Evolutionary conservation across 1,284 basidiomycete genomes (phyloP), one percentile per base, ranked within the genome.

Genomic region (Rhodotorula sp.): DNA sequence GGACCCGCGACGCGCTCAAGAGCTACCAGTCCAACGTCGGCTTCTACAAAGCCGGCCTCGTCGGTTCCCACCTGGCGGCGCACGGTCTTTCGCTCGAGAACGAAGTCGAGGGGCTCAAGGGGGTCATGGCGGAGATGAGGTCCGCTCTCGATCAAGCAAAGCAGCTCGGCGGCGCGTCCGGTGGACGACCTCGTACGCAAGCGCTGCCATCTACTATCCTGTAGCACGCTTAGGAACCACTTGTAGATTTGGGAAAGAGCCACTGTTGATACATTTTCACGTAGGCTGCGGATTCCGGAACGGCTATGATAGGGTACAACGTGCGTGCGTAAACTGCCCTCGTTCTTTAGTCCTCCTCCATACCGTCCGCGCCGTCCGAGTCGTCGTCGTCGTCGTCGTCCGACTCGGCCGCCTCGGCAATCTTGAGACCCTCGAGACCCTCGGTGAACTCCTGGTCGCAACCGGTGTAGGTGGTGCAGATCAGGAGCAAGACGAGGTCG

Each of bases 391-490:
- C 62, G 34, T 68, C 67, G 8, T 51, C 62, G 21, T 63, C 57
- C 34, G 34, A 46, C 23, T 64, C 62, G 12, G 92, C 92, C 6
- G 93, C 93, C 81, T 95, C 91, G 0, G 89, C 91, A 59, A 96
- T 92, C 47, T 90, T 88, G 75, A 97, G 86, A 20, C 87, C 84
- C 54, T 91, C 89, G 66, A 68, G 23, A 39, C 39, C 67, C 54
- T 56, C 54, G 54, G 54, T 56, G 57, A 63, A 31, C 29, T 68
- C 67, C 15, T 62, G 92, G 80, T 96, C 94, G 71, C 73, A 68
- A 54, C 91, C 92, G 47, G 90, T 84, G 81, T 95, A 97, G 67
- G 89, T 90, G 81, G 97, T 96, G 78, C 92, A 96, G 77, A 99
- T 93, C 71, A 97, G 88, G 79, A 92, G 97, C 57, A 97, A 83